Evolutionary conservation across 2,329 filamentous ascomycete genomes (phyloP), one percentile per base, ranked within the genome.

Genomic region (Trichoderma sp.): DNA sequence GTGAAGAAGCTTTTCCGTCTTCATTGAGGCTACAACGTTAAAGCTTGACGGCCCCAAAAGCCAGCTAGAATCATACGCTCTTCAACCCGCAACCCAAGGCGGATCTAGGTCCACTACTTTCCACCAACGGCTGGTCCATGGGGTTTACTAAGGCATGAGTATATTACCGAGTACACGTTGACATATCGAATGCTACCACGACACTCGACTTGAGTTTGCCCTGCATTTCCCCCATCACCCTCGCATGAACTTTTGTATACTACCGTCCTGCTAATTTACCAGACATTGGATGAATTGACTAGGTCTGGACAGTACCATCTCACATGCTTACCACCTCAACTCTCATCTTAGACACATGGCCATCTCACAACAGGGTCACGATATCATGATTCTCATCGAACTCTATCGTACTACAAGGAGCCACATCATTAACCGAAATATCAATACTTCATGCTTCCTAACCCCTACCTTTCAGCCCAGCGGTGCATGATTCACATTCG

Each of bases 61-160:
- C 68, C 18, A 35, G 27, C 38, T 24, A 16, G 38, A 72, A 35
- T 53, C 69, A 53, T 21, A 18, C 59, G 16, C 29, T 53, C 27
- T 24, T 65, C 29, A 65, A 14, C 7, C 16, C 59, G 21, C 41
- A 64, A 60, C 38, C 69, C 29, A 65, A 31, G 38, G 35, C 56
- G 35, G 38, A 45, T 71, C 59, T 63, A 24, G 68, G 41, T 73
- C 69, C 69, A 65, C 69, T 62, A 12, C n/a, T 59, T 59, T 50
- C 63, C 63, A 29, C 65, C 31, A 33, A 12, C 56, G 24, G 29
- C n/a, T 38, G 38, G 59, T 31, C 38, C 53, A 41, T 60, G 53
- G 53, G 14, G 53, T 21, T 29, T 62, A n/a, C 33, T 45, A 71
- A 38, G 69, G 21, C 41, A 73, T n/a, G 24, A 45, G 24, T 45